Conservation (phyloP, 169 alveolate species). For the Theileria sp. region DNA sequence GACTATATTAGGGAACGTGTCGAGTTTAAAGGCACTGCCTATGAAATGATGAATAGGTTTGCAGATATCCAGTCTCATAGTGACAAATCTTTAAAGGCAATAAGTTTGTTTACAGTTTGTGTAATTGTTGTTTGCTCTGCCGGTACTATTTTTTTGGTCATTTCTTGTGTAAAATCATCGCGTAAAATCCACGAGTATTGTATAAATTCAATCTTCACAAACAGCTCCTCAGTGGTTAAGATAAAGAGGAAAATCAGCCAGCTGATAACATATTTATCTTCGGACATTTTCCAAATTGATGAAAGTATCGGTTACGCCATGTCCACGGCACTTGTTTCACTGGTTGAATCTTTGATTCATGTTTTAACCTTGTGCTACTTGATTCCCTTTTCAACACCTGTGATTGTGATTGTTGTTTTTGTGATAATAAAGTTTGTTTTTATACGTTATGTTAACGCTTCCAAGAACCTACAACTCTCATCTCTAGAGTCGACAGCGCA, state of each 20-base stretch:
- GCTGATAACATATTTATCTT: slow-evolving; percentile 37
- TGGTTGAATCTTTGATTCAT: slow-evolving; percentile 26
- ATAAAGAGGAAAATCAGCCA: slow-evolving; percentile 17
- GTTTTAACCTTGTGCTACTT: slow-evolving; percentile 47
- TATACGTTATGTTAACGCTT: slow-evolving; percentile 19
- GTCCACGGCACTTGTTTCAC: slow-evolving; percentile 18
- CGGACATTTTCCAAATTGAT: slow-evolving; percentile 52
- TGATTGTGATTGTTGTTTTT: slow-evolving; percentile 1
- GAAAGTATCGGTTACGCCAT: slow-evolving; percentile 36
- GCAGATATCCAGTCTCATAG: neutral
- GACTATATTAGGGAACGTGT: neutral
- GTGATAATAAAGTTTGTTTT: slow-evolving; percentile 11
- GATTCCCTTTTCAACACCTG: slow-evolving; percentile 31
- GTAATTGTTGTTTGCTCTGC: neutral
- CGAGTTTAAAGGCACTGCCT: neutral
- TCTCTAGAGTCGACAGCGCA: slow-evolving; percentile 26
- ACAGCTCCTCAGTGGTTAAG: slow-evolving; percentile 6
- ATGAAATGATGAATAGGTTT: neutral
- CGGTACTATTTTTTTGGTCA: neutral
- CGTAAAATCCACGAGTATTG: slow-evolving; percentile 34
- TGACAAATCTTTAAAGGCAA: neutral
- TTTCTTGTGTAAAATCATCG: neutral
- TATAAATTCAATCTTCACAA: slow-evolving; percentile 39
- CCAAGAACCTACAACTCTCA: slow-evolving; percentile 35
- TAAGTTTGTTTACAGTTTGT: neutral